Base-by-base conservation (phyloP, 73 alveolate genomes). In the Stentor roeselii region DNA sequence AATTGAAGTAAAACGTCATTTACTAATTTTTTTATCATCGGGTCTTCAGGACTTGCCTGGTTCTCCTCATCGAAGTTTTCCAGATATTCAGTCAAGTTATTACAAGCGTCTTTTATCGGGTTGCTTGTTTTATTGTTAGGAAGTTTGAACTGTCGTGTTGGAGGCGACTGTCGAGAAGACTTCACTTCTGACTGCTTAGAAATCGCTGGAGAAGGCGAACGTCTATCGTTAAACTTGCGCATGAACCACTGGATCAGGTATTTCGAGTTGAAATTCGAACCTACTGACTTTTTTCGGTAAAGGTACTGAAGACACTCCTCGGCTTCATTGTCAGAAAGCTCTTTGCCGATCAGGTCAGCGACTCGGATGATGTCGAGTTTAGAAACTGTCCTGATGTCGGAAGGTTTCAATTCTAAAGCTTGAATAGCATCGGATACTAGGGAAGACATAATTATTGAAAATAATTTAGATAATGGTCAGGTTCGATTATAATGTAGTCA, bases 281-380 rank as follows among this genome's bases (percentile, higher is more conserved):
- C 80, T 14, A 67, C 0, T 21, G 41, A 14, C 34, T 67, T 67
- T 67, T 67, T 67, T 21, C 41, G 14, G 80, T 67, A 67, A 21
- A 67, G 41, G 37, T 67, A 67, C 34, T 67, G 80, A 15, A 67
- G 34, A 32, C 80, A 67, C 42, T 67, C 80, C 0, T 67, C 80
- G 14, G 37, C 37, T n/a, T 21, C 80, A 27, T 67, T 27, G 41
- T 67, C 80, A 67, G n/a, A 21, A 21, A 67, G 21, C 34, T 67
- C 80, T 67, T 67, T 67, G 11, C 80, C 80, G 14, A 67, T 67
- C 42, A 67, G 34, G 34, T 67, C 80, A 27, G 80, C 80, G 42
- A 67, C 34, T 30, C 80, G n/a, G 21, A 21, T 15, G 41, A 67
- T 67, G 80, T 67, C 80, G 0, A 67, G 27, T 67, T 67, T 67